These are phyloP conservation scores for Verticillium albo-atrum DNA, from an alignment of 2,329 filamentous ascomycete genomes.

Conservation along the genomic window DNA sequence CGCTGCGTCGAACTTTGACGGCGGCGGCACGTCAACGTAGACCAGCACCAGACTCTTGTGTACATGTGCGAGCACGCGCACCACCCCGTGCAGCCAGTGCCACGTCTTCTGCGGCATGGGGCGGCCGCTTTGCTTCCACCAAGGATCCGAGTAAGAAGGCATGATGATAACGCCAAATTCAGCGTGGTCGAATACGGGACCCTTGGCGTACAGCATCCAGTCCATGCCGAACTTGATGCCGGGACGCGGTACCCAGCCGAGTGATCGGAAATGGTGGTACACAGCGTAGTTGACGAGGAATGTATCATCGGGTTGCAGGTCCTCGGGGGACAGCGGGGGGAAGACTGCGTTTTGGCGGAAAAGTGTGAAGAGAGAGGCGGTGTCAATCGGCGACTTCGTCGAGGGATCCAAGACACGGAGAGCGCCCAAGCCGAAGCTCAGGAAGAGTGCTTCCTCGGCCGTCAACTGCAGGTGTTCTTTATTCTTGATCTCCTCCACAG, in stretches of 20 bases:
- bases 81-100: conserved; percentile 85
- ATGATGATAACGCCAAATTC: conserved; percentile 86
- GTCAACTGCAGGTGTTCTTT: conserved; percentile 89
- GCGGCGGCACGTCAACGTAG: conserved; percentile 86
- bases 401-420: conserved; percentile 56
- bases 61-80: conserved; percentile 84
- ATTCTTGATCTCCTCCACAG: conserved; percentile 31
- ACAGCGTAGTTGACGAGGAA: conserved; percentile 85
- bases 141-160: conserved; percentile 71
- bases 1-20: conserved; percentile 41
- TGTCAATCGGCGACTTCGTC: conserved; percentile 41
- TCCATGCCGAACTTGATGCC: conserved; percentile 95
- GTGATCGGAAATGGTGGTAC: conserved; percentile 92
- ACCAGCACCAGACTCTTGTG: conserved; percentile 84
- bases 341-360: conserved; percentile 69
- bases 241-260: conserved; percentile 90
- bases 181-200: conserved; percentile 90
- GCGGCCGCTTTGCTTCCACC: conserved; percentile 62
- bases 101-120: conserved; percentile 51
- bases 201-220: conserved; percentile 89
- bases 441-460: conserved; percentile 87
- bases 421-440: conserved; percentile 74
- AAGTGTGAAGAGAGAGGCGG: conserved; percentile 56
- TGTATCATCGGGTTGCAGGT: conserved; percentile 67
- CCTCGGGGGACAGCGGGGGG: conserved; percentile 44